Evolutionary conservation across 495 filamentous ascomycete species (phyloP), one percentile per base, ranked within the genome.

Genomic region (Aspergillus incahuasiensis): DNA sequence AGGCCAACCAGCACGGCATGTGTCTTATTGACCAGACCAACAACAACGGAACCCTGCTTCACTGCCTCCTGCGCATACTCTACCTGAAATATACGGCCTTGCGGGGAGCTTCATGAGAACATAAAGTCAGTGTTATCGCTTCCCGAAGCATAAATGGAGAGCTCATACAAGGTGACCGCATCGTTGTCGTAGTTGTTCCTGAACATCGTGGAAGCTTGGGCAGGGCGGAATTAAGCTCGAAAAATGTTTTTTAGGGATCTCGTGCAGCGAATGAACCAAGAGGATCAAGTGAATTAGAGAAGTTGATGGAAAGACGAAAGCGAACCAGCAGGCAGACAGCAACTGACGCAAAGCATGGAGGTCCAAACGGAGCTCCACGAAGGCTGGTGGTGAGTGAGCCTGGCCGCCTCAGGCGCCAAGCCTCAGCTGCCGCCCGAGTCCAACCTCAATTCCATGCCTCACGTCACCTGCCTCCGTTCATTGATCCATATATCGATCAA

Each of bases 101-200:
- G 94, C 46, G 94, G 94, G 55, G 94, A 98, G 86, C 92, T 97
- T 64, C 48, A 42, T 49, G 55, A 53, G 34, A 38, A 48, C 51
- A 48, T 46, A 20, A 25, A 63, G 63, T 57, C 66, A 54, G 53
- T 40, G 45, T 55, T 57, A 42, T 16, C 50, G 54, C 50, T 47
- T 40, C 50, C 56, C 54, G 40, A 54, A 59, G 47, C 51, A 57
- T 82, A 76, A 56, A 55, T 48, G 39, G 61, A 49, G 47, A 45
- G 51, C 49, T 60, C 86, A 79, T 82, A 97, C 92, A 97, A 98
- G 77, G 94, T 98, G 74, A 98, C 92, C 32, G 91, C 92, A 78
- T 98, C 94, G 83, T 97, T 98, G 78, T 98, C 94, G 82, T 98
- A 98, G 76, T 97, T 97, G 79, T 98, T 98, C 76, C 94, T 84